phyloP scores from a whole-genome alignment of 805 yeast genomes.

The Candida wancherniae region DNA sequence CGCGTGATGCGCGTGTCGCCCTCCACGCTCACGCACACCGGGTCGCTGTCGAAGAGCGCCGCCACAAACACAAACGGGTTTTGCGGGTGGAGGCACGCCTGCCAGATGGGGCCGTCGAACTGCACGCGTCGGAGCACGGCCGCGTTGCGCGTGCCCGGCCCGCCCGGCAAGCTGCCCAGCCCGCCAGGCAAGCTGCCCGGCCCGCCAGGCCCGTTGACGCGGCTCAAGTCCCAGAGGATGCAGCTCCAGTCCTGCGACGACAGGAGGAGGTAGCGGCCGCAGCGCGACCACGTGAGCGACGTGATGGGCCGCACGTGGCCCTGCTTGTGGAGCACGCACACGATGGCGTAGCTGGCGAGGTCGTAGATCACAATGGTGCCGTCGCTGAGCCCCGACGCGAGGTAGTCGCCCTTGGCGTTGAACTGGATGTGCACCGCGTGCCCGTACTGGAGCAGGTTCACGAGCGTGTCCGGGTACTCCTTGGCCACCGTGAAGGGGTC shows the following conservation, averaged over 20 bases:
- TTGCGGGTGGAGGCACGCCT: slow-evolving; percentile 51
- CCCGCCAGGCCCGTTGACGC: slow-evolving; percentile 22
- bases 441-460: slow-evolving; percentile 63
- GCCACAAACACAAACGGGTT: slow-evolving; percentile 50
- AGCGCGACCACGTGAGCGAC: slow-evolving; percentile 67
- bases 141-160: slow-evolving; percentile 7
- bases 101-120: slow-evolving; percentile 75
- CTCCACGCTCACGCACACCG: slow-evolving; percentile 42
- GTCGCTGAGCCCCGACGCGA: slow-evolving; percentile 16
- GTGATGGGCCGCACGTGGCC: slow-evolving; percentile 74
- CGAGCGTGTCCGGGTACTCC: slow-evolving; percentile 84
- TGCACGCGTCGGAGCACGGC: slow-evolving; percentile 40
- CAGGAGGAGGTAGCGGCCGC: slow-evolving; percentile 65
- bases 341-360: slow-evolving; percentile 51
- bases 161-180: too few relatives aligned
- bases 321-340: slow-evolving; percentile 44
- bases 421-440: slow-evolving; percentile 63
- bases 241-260: slow-evolving; percentile 80
- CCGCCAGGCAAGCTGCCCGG: too few relatives aligned
- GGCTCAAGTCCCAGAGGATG: slow-evolving; percentile 70
- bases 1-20: slow-evolving; percentile 11
- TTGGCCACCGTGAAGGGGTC: slow-evolving; percentile 91
- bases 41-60: slow-evolving; percentile 59
- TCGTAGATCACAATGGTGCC: slow-evolving; percentile 22
- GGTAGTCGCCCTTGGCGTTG: slow-evolving; percentile 73